Conservation (phyloP, 1,139 yeast species). For the Kurtzmaniella quercitrusa region DNA sequence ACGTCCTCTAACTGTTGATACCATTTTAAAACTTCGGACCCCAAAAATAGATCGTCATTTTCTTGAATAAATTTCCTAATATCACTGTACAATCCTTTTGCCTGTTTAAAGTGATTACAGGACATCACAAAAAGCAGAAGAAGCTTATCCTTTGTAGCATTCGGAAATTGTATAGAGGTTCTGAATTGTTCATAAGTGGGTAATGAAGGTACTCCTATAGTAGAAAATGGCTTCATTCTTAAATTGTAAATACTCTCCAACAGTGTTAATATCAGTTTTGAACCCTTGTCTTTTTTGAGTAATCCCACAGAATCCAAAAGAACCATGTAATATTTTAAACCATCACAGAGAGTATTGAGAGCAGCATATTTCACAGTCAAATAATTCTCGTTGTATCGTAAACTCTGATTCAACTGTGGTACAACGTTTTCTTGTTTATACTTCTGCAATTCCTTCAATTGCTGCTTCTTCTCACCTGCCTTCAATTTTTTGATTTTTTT, state of each 20-base stretch:
- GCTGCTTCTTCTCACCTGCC: slow-evolving; percentile 38
- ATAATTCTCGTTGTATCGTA: slow-evolving; percentile 14
- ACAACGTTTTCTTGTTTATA: slow-evolving; percentile 16
- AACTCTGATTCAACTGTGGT: slow-evolving; percentile 20
- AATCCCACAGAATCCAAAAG: slow-evolving; percentile 20
- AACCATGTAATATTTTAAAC: slow-evolving; percentile 19
- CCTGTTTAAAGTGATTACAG: slow-evolving; percentile 14
- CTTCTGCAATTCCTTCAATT: slow-evolving; percentile 21
- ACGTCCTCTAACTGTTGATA: slow-evolving; percentile 10
- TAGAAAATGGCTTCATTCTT: slow-evolving; percentile 78
- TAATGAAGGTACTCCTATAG: slow-evolving; percentile 74
- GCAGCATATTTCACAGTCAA: slow-evolving; percentile 33
- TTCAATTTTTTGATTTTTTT: slow-evolving; percentile 49
- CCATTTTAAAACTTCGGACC: slow-evolving; percentile 17
- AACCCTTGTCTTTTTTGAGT: slow-evolving; percentile 29
- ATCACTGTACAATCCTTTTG: slow-evolving; percentile 10
- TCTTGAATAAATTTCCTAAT: slow-evolving; percentile 2
- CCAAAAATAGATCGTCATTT: slow-evolving; percentile 9
- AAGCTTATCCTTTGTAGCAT: slow-evolving; percentile 10
- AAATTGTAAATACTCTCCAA: slow-evolving; percentile 56
- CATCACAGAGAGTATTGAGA: slow-evolving; percentile 29
- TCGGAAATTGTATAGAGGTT: slow-evolving; percentile 13
- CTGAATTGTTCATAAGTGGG: slow-evolving; percentile 44
- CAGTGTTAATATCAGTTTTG: slow-evolving; percentile 35
- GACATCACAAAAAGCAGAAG: slow-evolving; percentile 10